These are phyloP conservation scores for Nakazawaea sp. DNA, from an alignment of 805 yeast species.

Conservation along the genomic window DNA sequence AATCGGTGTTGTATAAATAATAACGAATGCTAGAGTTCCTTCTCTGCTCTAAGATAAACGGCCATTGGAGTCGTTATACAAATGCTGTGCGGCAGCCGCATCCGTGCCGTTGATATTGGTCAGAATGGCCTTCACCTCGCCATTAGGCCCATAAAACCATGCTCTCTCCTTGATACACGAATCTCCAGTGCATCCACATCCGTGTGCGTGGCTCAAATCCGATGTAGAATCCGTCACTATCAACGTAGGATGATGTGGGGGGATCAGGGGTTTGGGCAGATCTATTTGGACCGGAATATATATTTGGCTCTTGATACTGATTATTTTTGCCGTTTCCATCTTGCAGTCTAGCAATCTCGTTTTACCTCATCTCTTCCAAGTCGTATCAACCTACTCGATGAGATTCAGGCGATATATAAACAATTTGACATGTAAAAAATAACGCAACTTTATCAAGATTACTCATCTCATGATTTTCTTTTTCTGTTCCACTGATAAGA, in stretches of 20 bases:
- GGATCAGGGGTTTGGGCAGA: constrained; percentile 19
- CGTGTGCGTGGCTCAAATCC: constrained; percentile 19
- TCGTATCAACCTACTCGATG: no score
- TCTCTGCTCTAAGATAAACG: constrained; percentile 13
- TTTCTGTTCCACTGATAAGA: no score
- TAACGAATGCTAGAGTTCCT: no score
- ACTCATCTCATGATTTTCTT: no score
- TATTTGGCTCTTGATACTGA: constrained; percentile 22
- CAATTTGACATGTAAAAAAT: no score
- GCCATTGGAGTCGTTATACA: constrained; percentile 18
- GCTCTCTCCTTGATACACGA: constrained; percentile 26
- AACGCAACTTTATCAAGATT: no score
- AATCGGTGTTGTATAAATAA: no score
- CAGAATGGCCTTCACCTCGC: constrained; percentile 21
- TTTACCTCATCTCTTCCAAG: no score
- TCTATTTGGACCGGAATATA: constrained; percentile 23
- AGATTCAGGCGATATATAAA: no score
- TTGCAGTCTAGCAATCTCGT: no score
- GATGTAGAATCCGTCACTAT: constrained; percentile 24
- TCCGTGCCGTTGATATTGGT: constrained; percentile 22
- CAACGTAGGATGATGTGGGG: constrained; percentile 27
- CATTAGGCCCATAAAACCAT: constrained; percentile 29
- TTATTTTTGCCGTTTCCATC: constrained; percentile 26
- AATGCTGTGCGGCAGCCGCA: constrained; percentile 20
- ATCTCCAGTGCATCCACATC: constrained; percentile 28